Evolutionary conservation across 306 rosid species (phyloP), one percentile per base, ranked within the genome.

Genomic region (Prinsepia uniflora): DNA sequence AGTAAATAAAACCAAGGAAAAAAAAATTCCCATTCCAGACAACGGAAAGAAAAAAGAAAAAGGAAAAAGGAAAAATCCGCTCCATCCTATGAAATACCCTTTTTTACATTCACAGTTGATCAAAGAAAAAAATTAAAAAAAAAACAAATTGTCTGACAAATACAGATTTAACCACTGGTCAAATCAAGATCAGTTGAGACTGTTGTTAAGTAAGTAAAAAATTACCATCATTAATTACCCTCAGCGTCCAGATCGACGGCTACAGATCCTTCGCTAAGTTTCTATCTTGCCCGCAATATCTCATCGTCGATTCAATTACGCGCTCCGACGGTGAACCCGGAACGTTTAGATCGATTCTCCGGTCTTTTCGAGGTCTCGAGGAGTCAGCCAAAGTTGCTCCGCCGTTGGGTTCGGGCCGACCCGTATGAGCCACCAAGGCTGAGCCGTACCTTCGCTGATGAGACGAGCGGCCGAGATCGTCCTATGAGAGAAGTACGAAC

Each of bases 151-250:
- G 52, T 62, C 66, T 68, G 46, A 42, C 72, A 69, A 54, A 48
- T 62, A 73, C 64, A 63, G 63, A 20, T 61, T 58, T 52, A 76
- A 77, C 70, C 69, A 81, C 49, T 59, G 57, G 60, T 76, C 76
- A 79, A 81, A 46, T 77, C 52, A 4, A 53, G 67, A 77, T 58
- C 76, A 75, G 60, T 75, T 68, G 72, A 50, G 55, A 4, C 61
- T 24, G 60, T 65, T 48, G 87, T 85, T 66, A 85, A 85, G 66
- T 63, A 63, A 53, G 7, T 41, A 7, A 52, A 52, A 52, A 59
- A 81, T 72, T 58, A 73, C 50, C 64, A 15, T 15, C 53, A 47
- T 75, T 72, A 8, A 43, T 65, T 63, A 57, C 56, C 74, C 74
- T 57, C 67, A 57, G 74, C n/a, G 73, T 76, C 80, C 24, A n/a